Evolutionary conservation across 2,329 filamentous ascomycete species (phyloP).

Genomic region (Graphium sp.): DNA sequence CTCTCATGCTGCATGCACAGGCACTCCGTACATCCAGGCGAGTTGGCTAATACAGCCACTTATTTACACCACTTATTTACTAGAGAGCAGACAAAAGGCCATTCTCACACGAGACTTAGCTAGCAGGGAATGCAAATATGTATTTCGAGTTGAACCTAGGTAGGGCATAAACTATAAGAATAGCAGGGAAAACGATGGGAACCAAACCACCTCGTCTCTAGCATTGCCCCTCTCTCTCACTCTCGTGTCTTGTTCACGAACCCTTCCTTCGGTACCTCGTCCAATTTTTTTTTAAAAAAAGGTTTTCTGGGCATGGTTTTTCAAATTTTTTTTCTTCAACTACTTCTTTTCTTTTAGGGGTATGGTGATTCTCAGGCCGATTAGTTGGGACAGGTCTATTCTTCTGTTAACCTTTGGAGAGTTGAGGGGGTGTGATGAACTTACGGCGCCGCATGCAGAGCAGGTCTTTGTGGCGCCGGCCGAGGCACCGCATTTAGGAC

Average conservation of each 20-base stretch:
- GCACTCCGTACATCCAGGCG: no score
- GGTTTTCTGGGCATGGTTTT: constrained; percentile 1
- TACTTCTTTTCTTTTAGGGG: not conserved
- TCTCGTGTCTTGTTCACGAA: not conserved
- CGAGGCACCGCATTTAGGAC: constrained; percentile 39
- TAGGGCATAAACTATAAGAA: no score
- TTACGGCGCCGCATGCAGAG: constrained; percentile 37
- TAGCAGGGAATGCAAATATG: no score
- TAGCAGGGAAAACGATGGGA: no score
- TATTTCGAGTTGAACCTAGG: no score
- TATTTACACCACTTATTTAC: no score
- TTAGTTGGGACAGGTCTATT: not conserved
- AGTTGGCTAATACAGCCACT: no score
- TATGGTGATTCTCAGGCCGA: not conserved
- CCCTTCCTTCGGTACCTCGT: not conserved
- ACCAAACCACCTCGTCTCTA: no score
- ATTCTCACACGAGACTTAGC: no score
- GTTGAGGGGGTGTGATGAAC: constrained; percentile 10
- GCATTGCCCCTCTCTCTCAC: not conserved
- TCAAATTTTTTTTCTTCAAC: constrained; percentile 1
- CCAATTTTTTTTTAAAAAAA: not conserved
- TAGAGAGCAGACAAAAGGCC: no score
- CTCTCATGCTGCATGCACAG: no score
- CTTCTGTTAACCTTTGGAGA: not conserved
- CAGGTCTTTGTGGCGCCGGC: constrained; percentile 34